phyloP scores from a whole-genome alignment of 1,284 basidiomycete genomes.

The Cutaneotrichosporon cyanovorans region DNA sequence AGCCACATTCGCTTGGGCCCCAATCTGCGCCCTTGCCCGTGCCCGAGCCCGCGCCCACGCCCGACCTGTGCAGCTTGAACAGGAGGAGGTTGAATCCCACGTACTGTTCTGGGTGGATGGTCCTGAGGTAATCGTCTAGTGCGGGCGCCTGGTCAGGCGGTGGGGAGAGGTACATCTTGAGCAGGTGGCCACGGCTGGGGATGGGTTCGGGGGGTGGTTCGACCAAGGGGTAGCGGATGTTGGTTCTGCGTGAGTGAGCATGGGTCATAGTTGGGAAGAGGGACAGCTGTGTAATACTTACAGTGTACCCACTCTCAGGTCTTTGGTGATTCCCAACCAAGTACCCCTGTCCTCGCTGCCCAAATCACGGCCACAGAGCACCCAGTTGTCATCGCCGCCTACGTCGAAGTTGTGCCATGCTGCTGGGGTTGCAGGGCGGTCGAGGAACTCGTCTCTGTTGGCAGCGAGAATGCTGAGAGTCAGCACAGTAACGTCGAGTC shows the following conservation, averaged over 20 bases:
- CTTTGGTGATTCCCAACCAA: conserved; percentile 38
- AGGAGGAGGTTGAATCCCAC: conserved; percentile 44
- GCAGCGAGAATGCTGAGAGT: conserved; percentile 34
- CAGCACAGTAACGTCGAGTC: neutral
- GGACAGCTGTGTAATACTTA: conserved; percentile 15
- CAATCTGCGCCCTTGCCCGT: neutral
- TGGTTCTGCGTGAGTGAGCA: conserved; percentile 27
- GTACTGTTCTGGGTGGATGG: conserved; percentile 21
- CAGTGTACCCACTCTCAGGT: conserved; percentile 37
- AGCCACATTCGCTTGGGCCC: conserved; percentile 20
- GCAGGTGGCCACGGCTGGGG: conserved; percentile 32
- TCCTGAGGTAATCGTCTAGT: conserved; percentile 22
- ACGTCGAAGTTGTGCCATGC: conserved; percentile 40
- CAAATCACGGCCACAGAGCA: conserved; percentile 32
- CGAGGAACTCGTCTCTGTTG: conserved; percentile 43
- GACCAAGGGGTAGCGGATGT: conserved; percentile 30
- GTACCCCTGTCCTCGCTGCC: conserved; percentile 30
- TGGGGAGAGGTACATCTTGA: conserved; percentile 27
- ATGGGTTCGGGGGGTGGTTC: conserved; percentile 18
- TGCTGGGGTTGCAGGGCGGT: conserved; percentile 34
- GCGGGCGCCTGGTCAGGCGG: conserved; percentile 6
- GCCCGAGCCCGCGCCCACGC: conserved; percentile 1
- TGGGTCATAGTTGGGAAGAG: neutral
- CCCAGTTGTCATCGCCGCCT: conserved; percentile 6
- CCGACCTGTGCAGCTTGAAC: conserved; percentile 22